phyloP scores from a whole-genome alignment of 192 early-diverging fungal species.

The Entrophospora sp. region DNA sequence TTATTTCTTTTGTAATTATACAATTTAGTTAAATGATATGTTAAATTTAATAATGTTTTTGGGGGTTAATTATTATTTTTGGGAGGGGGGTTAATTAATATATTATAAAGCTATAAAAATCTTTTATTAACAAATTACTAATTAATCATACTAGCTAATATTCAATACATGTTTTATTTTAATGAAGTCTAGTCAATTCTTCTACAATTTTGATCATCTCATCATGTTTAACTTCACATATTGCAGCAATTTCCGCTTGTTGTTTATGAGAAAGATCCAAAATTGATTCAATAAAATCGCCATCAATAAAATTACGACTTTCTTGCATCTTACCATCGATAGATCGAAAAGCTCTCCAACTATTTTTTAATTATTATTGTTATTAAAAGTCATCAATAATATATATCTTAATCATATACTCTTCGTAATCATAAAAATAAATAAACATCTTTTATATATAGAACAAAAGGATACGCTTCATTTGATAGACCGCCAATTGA shows the following conservation, averaged over 20 bases:
- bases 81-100: no score
- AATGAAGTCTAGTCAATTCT: conserved; percentile 50
- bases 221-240: conserved; percentile 26
- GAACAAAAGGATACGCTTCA: conserved; percentile 33
- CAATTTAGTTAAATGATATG: no score
- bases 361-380: no score
- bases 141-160: no score
- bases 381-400: no score
- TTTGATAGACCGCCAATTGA: conserved; percentile 56
- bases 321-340: conserved; percentile 40
- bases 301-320: conserved; percentile 68
- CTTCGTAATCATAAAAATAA: not conserved
- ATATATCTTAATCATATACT: not conserved
- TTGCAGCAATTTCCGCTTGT: conserved; percentile 26
- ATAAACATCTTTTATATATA: not conserved
- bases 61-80: no score
- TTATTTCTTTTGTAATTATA: no score
- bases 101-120: no score
- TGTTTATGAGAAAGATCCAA: conserved; percentile 55
- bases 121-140: no score
- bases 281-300: conserved; percentile 84
- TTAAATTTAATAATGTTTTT: no score
- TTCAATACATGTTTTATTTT: no score
- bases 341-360: conserved; percentile 58
- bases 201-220: conserved; percentile 49